Percentiles rank a stretch among this genome's conserved stretches.
phyloP scores from a whole-genome alignment of 805 yeast genomes.

The Saturnispora hagleri region DNA sequence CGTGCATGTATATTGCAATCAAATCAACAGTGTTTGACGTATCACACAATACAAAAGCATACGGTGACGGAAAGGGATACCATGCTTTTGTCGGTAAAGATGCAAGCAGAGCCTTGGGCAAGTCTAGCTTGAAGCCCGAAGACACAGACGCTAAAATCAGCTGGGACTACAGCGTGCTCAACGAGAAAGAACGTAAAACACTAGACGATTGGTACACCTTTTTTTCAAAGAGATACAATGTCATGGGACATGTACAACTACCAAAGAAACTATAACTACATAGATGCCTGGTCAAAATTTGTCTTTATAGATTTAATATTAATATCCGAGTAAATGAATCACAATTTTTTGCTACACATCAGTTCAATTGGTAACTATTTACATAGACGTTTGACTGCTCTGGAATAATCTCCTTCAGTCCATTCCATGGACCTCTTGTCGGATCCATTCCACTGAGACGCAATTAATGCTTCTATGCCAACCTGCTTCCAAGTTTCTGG shows the following conservation, averaged over 20 bases:
- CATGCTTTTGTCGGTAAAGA: constrained; percentile 68
- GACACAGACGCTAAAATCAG: constrained; percentile 36
- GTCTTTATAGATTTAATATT: not conserved
- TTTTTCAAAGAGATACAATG: constrained; percentile 46
- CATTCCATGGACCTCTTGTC: constrained; percentile 56
- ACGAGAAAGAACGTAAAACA: constrained; percentile 49
- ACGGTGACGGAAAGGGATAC: constrained; percentile 73
- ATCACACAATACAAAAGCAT: constrained; percentile 49
- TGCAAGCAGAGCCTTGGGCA: constrained; percentile 67
- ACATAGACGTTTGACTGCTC: constrained; percentile 37
- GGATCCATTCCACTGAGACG: constrained; percentile 25
- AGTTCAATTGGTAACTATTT: not conserved
- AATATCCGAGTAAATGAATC: not conserved
- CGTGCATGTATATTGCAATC: constrained; percentile 56
- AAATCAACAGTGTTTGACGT: constrained; percentile 78
- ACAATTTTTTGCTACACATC: not conserved
- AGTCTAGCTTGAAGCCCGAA: constrained; percentile 47
- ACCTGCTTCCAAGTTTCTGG: not conserved
- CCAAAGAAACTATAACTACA: constrained; percentile 12
- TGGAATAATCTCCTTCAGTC: constrained; percentile 43
- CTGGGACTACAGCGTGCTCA: constrained; percentile 44
- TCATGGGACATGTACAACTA: constrained; percentile 33
- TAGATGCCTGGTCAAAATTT: not conserved
- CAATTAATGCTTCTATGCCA: constrained; percentile 33
- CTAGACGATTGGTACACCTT: constrained; percentile 67